A percentile compares a stretch with the other conserved stretches of the same genome.
These are phyloP conservation scores for Collybiopsis confluens DNA, from an alignment of 768 basidiomycete species.

Conservation along the genomic window DNA sequence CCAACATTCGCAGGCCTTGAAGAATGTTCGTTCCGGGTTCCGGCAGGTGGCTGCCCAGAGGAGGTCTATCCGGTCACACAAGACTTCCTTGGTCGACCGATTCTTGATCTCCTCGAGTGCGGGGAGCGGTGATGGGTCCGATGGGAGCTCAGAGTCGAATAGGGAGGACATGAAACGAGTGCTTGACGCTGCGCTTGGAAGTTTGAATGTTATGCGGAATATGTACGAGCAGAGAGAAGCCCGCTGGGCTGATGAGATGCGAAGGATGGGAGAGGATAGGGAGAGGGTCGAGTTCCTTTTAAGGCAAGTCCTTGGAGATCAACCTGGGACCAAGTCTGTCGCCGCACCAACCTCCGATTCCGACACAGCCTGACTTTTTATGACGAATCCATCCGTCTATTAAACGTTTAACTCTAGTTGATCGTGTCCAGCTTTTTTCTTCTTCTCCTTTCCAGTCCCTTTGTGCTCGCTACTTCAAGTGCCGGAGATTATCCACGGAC, in stretches of 20 bases:
- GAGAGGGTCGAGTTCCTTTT: slow-evolving; percentile 64
- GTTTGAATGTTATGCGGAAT: slow-evolving; percentile 54
- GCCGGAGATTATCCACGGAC: not conserved
- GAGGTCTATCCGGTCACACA: slow-evolving; percentile 38
- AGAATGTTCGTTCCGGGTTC: slow-evolving; percentile 53
- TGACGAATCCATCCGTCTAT: no score
- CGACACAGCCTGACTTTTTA: not conserved
- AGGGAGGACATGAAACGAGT: slow-evolving; percentile 68
- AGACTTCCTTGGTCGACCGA: slow-evolving; percentile 41
- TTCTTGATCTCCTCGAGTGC: slow-evolving; percentile 41
- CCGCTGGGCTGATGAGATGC: slow-evolving; percentile 70
- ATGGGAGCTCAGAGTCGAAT: slow-evolving; percentile 42
- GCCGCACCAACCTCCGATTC: slow-evolving; percentile 7
- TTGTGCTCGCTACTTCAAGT: not conserved
- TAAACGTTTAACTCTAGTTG: not conserved
- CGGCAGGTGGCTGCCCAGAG: slow-evolving; percentile 55
- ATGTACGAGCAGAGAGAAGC: slow-evolving; percentile 69
- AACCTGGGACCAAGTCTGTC: not conserved
- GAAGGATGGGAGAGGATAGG: slow-evolving; percentile 58
- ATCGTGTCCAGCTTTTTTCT: not conserved
- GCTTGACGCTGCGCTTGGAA: slow-evolving; percentile 62
- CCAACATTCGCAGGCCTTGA: slow-evolving; percentile 43
- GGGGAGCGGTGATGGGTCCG: slow-evolving; percentile 52
- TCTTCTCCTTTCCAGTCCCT: not conserved
- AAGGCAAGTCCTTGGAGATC: slow-evolving; percentile 51